Evolutionary conservation across 352 stramenopile genomes (phyloP), one percentile per base, ranked within the genome.

Genomic region (Albugo laibachii): DNA sequence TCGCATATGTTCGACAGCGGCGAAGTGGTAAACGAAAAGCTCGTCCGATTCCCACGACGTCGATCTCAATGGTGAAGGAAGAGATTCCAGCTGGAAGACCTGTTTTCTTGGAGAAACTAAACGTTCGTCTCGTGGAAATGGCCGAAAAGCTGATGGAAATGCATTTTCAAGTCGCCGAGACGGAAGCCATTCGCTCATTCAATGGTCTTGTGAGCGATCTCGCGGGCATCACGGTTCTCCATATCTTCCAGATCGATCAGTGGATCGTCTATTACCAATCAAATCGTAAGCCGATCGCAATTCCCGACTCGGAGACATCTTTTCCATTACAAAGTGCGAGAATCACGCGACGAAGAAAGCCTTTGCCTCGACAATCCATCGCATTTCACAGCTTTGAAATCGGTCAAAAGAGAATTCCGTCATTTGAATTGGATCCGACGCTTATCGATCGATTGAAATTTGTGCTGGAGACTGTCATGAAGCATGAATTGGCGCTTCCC

Each of bases 1-100:
- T 91, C 43, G 64, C 59, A 13, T 91, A 86, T 31, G 61, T 81
- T 16, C 68, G 74, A 19, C 54, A 69, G 38, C 83, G 78, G 52
- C 70, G 75, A 13, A 52, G 57, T 19, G 55, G 58, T 14, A 80
- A 79, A 47, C 69, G 71, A 3, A 73, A 63, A 21, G 52, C 63
- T n/a, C 15, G 31, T 52, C 50, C 11, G 13, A 19, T 31, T 31
- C 24, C 24, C 24, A 8, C 24, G 8, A 31, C 24, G 24, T 31
- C 24, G 3, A 31, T 31, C 24, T 31, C 24, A 10, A 8, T 8
- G 24, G 3, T 8, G 8, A 31, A 31, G 8, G 24, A 31, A 8
- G 3, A 3, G 24, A 31, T 31, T 10, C 24, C 24, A 31, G 3
- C 24, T 3, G 24, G 24, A 31, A 31, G 24, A 3, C 24, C 24